A percentile compares a stretch with the other conserved stretches of the same genome.
These are phyloP conservation scores for Plantago major DNA, from an alignment of 257 asterid genomes.

Conservation along the genomic window DNA sequence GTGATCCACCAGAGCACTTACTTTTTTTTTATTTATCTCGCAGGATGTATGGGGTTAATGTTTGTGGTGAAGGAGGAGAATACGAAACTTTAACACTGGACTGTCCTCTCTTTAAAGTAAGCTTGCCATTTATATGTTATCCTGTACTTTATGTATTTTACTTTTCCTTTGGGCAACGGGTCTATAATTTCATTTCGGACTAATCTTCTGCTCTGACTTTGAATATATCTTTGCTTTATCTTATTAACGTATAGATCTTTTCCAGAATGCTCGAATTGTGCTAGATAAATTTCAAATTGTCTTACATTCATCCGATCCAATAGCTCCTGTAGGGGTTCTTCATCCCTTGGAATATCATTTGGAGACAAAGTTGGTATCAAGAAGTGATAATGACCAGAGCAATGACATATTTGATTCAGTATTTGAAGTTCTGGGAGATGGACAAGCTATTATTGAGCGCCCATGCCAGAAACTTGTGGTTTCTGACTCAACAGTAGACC, in stretches of 20 bases:
- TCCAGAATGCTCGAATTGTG: slow-evolving; percentile 87
- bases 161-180: background rate
- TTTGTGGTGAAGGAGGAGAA: slow-evolving; percentile 99
- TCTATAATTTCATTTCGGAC: background rate
- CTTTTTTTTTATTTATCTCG: slow-evolving; percentile 25
- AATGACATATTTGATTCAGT: slow-evolving; percentile 36
- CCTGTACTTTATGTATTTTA: slow-evolving; percentile 7
- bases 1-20: too few relatives aligned
- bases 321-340: slow-evolving; percentile 92
- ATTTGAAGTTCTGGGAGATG: slow-evolving; percentile 66
- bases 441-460: slow-evolving; percentile 36
- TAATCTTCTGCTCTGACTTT: background rate
- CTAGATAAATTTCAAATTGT: slow-evolving; percentile 79
- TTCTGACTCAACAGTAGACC: slow-evolving; percentile 28
- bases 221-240: slow-evolving; percentile 11
- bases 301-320: slow-evolving; percentile 80
- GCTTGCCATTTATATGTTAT: slow-evolving; percentile 24
- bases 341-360: slow-evolving; percentile 88
- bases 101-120: slow-evolving; percentile 89
- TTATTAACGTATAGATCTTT: slow-evolving; percentile 31
- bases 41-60: slow-evolving; percentile 90
- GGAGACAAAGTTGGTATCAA: slow-evolving; percentile 48
- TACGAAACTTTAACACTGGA: slow-evolving; percentile 95
- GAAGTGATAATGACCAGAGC: slow-evolving; percentile 29
- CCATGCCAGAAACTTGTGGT: slow-evolving; percentile 20